phyloP scores from a whole-genome alignment of 345 rosid species.

The Linum trigynum region DNA sequence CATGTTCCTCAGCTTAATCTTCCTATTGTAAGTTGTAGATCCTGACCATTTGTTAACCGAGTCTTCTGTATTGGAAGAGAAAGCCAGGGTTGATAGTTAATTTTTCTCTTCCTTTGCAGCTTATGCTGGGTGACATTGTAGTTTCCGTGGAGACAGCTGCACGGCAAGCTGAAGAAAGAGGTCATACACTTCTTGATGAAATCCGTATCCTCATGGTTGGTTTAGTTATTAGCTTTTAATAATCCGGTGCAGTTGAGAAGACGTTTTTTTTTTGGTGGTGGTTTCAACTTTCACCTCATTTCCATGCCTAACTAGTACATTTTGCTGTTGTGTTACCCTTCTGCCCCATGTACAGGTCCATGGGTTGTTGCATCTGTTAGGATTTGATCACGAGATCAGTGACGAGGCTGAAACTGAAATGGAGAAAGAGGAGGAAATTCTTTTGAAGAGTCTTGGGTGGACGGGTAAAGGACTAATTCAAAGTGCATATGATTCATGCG shows the following conservation, averaged over 20 bases:
- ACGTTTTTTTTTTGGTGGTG: not conserved
- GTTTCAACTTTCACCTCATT: not conserved
- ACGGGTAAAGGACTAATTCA: conserved; percentile 89
- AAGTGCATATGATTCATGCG: conserved; percentile 57
- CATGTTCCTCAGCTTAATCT: conserved; percentile 68
- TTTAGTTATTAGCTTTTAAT: conserved; percentile 1
- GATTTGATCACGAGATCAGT: conserved; percentile 92
- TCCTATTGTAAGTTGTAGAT: conserved; percentile 51
- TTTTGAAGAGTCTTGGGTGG: conserved; percentile 82
- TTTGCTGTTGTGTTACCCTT: not conserved
- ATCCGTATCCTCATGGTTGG: conserved; percentile 84
- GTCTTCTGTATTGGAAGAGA: not conserved
- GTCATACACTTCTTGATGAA: conserved; percentile 83
- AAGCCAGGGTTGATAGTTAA: conserved; percentile 2
- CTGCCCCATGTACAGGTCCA: conserved; percentile 48
- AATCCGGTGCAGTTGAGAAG: not conserved
- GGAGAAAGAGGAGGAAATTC: conserved; percentile 77
- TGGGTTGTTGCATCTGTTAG: conserved; percentile 84
- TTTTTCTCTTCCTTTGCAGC: conserved; percentile 37
- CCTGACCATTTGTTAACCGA: not conserved
- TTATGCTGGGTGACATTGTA: conserved; percentile 92
- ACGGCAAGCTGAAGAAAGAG: conserved; percentile 85
- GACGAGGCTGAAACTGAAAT: conserved; percentile 92
- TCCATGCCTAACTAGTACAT: not conserved
- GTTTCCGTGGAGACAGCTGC: conserved; percentile 92